phyloP scores from a whole-genome alignment of 2,329 filamentous ascomycete species.

The Apiospora pterosperma region DNA sequence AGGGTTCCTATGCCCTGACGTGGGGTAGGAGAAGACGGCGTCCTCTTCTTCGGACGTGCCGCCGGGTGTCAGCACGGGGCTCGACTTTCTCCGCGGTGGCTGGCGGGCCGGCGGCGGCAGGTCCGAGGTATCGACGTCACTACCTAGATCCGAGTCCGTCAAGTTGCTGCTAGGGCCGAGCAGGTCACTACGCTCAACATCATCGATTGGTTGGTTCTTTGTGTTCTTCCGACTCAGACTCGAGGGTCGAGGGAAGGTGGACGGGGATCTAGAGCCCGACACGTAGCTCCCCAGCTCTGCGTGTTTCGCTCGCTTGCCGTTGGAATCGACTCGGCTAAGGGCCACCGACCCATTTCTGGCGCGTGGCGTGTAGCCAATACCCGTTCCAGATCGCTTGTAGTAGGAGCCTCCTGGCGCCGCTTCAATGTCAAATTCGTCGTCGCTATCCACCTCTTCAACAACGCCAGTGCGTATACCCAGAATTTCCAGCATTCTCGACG shows the following conservation, averaged over 20 bases:
- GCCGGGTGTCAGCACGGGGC: constrained; percentile 32
- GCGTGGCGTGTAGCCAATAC: constrained; percentile 73
- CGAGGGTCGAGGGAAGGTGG: constrained; percentile 36
- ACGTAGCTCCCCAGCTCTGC: constrained; percentile 45
- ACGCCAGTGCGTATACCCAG: constrained; percentile 94
- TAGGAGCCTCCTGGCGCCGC: constrained; percentile 68
- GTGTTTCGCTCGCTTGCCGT: constrained; percentile 19
- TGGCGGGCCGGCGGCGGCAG: constrained; percentile 57
- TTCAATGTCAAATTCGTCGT: constrained; percentile 98
- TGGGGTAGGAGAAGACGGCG: constrained; percentile 31
- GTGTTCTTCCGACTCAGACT: constrained; percentile 54
- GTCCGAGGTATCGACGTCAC: constrained; percentile 65
- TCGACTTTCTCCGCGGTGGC: constrained; percentile 35
- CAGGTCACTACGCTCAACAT: constrained; percentile 55
- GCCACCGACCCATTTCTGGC: constrained; percentile 56
- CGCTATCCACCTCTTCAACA: constrained; percentile 93
- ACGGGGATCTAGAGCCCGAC: constrained; percentile 51
- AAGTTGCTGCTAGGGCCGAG: constrained; percentile 43
- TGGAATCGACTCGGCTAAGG: constrained; percentile 48
- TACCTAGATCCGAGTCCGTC: constrained; percentile 57
- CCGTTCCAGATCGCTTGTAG: constrained; percentile 74
- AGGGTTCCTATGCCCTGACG: constrained; percentile 27
- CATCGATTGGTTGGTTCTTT: constrained; percentile 35
- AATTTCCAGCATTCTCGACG: constrained; percentile 95
- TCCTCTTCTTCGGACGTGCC: constrained; percentile 22